A percentile compares a stretch with the other conserved stretches of the same genome.
These are phyloP conservation scores for Fraxinus cuspidata DNA, from an alignment of 257 asterid species.

Conservation along the genomic window DNA sequence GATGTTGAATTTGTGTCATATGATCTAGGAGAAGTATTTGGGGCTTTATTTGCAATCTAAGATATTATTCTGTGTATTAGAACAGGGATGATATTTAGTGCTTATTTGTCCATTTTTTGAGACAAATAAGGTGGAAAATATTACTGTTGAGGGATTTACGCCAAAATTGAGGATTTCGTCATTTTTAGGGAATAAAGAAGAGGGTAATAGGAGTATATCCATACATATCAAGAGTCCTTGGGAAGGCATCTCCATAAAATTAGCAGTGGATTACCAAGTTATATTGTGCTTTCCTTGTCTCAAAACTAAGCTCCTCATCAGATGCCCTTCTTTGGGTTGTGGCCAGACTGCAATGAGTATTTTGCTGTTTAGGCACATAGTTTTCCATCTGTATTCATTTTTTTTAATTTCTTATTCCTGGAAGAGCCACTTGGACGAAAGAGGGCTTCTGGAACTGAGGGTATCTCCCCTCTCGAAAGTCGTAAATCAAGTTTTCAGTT, in stretches of 20 bases:
- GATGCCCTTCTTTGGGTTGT: not conserved
- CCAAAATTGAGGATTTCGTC: not conserved
- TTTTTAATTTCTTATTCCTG: too few species aligned
- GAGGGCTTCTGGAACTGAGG: too few species aligned
- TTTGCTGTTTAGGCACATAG: not conserved
- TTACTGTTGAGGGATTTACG: not conserved
- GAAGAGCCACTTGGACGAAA: too few species aligned
- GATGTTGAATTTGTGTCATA: slow-evolving; percentile 16
- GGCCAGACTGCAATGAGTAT: not conserved
- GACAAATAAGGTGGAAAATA: too few species aligned
- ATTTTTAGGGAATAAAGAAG: not conserved
- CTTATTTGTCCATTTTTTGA: not conserved
- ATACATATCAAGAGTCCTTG: not conserved
- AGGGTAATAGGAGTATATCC: not conserved
- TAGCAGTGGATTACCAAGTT: not conserved
- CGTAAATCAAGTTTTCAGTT: too few species aligned
- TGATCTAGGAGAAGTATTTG: not conserved
- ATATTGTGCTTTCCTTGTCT: not conserved
- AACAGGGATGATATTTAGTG: not conserved
- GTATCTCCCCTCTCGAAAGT: too few species aligned
- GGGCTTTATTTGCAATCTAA: not conserved
- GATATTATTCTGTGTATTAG: not conserved
- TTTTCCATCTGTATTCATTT: not conserved
- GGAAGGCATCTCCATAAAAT: not conserved
- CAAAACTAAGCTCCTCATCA: not conserved